phyloP scores from a whole-genome alignment of 257 asterid genomes.

The Plectranthus barbatus region DNA sequence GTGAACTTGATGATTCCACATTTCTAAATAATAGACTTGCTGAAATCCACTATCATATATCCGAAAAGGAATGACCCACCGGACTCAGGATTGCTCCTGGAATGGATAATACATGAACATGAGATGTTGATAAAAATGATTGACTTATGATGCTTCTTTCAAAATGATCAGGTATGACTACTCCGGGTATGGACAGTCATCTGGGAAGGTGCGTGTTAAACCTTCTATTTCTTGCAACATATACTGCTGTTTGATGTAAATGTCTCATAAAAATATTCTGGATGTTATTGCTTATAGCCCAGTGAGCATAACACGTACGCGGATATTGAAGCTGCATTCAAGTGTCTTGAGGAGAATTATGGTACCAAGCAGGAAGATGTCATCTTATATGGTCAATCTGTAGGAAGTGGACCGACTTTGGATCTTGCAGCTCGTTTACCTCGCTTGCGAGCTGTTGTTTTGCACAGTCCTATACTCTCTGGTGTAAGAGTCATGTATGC shows the following conservation, averaged over 20 bases:
- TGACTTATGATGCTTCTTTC: slow-evolving; percentile 15
- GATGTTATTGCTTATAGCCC: slow-evolving; percentile 29
- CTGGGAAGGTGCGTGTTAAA: slow-evolving; percentile 64
- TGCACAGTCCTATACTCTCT: slow-evolving; percentile 57
- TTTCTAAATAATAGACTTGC: too few relatives aligned
- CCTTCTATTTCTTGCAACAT: not conserved
- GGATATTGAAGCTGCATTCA: slow-evolving; percentile 55
- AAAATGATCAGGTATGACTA: slow-evolving; percentile 70
- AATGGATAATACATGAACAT: not conserved
- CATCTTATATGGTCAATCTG: slow-evolving; percentile 56
- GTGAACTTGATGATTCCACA: not conserved
- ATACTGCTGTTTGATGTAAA: not conserved
- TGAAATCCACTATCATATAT: too few relatives aligned
- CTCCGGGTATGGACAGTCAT: slow-evolving; percentile 91
- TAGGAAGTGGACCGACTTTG: slow-evolving; percentile 60
- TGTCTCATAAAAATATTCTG: not conserved
- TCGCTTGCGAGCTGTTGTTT: slow-evolving; percentile 44
- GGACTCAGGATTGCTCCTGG: too few relatives aligned
- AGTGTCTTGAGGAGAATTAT: slow-evolving; percentile 58
- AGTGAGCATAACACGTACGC: slow-evolving; percentile 64
- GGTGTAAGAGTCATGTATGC: slow-evolving; percentile 65
- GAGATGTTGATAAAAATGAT: not conserved
- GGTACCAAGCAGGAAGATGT: slow-evolving; percentile 57
- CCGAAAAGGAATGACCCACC: too few relatives aligned
- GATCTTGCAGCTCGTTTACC: slow-evolving; percentile 50